Evolutionary conservation across 176 grass and related monocot genomes (phyloP).

Genomic region (Phoenix roebelenii): DNA sequence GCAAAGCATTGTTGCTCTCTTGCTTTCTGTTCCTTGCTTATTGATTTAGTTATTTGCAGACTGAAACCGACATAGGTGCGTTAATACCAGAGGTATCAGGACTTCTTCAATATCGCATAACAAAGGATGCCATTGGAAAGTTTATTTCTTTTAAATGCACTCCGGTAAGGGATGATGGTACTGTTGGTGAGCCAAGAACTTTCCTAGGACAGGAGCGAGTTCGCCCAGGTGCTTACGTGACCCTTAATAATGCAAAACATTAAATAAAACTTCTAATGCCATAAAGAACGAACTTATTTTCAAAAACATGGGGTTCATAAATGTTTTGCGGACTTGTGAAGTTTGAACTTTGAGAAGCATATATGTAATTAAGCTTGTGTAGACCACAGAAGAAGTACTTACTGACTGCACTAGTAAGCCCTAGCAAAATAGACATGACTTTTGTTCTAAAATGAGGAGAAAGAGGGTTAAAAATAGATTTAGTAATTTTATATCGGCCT

Average conservation of each 20-base stretch:
- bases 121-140: conserved; percentile 82
- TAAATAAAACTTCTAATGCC: too few species aligned
- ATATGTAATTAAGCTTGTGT: too few species aligned
- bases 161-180: conserved; percentile 76
- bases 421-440: too few species aligned
- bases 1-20: background rate
- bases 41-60: conserved; percentile 34
- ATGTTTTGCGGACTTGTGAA: too few species aligned
- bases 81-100: conserved; percentile 47
- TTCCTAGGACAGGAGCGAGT: conserved; percentile 64
- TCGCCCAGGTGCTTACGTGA: conserved; percentile 56
- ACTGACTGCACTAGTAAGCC: too few species aligned
- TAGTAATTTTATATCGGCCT: too few species aligned
- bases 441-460: too few species aligned
- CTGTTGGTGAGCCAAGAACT: conserved; percentile 56
- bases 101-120: conserved; percentile 53
- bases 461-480: too few species aligned
- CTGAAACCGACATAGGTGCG: conserved; percentile 49
- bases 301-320: too few species aligned
- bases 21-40: conserved; percentile 3
- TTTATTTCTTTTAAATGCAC: conserved; percentile 92
- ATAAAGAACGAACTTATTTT: too few species aligned
- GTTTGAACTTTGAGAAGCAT: too few species aligned
- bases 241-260: conserved; percentile 5
- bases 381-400: too few species aligned